Percentiles rank a stretch among this genome's conserved stretches.
Conservation (phyloP, 2,329 filamentous ascomycete genomes). For the Orbilia brochopaga region DNA sequence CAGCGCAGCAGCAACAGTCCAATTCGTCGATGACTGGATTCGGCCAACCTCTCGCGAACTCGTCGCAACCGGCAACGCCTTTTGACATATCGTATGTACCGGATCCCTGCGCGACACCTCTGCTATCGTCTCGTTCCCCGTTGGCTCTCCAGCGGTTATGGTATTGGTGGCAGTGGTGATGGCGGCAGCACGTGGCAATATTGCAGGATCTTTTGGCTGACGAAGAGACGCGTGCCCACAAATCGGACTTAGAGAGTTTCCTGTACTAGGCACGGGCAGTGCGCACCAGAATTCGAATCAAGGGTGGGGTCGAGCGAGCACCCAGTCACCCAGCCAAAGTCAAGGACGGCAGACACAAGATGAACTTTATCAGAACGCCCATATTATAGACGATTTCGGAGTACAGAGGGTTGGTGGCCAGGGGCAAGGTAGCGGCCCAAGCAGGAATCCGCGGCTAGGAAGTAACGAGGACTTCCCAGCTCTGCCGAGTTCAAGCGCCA, state of each 20-base stretch:
- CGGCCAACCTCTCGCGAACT: constrained; percentile 36
- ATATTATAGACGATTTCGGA: constrained; percentile 42
- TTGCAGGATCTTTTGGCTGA: constrained; percentile 24
- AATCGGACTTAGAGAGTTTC: constrained; percentile 47
- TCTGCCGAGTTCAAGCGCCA: constrained; percentile 28
- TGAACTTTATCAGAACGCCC: constrained; percentile 38
- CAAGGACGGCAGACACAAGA: constrained; percentile 43
- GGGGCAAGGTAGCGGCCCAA: constrained; percentile 25
- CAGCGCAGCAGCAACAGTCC: constrained; percentile 32
- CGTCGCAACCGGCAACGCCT: constrained; percentile 45
- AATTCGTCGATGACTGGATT: constrained; percentile 43
- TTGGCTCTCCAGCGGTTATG: neutral
- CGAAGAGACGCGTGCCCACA: constrained; percentile 17
- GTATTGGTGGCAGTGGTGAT: neutral
- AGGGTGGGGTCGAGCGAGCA: constrained; percentile 47
- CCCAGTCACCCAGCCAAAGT: constrained; percentile 41
- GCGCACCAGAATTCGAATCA: constrained; percentile 49
- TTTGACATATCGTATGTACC: constrained; percentile 51
- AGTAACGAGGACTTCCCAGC: constrained; percentile 42
- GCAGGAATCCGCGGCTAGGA: constrained; percentile 40
- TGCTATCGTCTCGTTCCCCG: neutral
- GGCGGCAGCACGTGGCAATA: neutral
- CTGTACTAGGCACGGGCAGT: constrained; percentile 49
- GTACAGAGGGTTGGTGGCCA: constrained; percentile 42
- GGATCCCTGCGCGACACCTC: neutral